Percentiles rank a stretch among this genome's conserved stretches.
phyloP scores from a whole-genome alignment of 805 yeast species.

The Torulaspora gathmanii region DNA sequence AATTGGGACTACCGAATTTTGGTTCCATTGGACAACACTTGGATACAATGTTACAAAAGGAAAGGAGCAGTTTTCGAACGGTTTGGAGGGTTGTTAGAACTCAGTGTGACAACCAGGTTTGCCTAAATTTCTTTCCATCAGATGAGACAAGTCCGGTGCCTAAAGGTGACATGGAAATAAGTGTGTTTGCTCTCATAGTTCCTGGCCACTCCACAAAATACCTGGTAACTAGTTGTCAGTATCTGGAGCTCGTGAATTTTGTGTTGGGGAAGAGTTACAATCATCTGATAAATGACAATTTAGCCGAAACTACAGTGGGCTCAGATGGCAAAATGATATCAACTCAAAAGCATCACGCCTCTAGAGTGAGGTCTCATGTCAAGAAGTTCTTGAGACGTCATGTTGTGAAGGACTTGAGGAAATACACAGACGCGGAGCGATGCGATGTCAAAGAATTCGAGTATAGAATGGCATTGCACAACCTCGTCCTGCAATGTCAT shows the following conservation, averaged over 20 bases:
- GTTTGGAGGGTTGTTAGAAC: slow-evolving; percentile 16
- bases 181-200: slow-evolving; percentile 12
- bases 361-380: slow-evolving; percentile 21
- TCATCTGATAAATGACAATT: slow-evolving; percentile 17
- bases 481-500: slow-evolving; percentile 11
- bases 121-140: slow-evolving; percentile 11
- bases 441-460: slow-evolving; percentile 9
- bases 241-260: slow-evolving; percentile 18
- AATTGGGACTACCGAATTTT: slow-evolving; percentile 10
- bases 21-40: slow-evolving; percentile 6
- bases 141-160: slow-evolving; percentile 11
- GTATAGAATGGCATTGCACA: slow-evolving; percentile 11
- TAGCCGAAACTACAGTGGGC: slow-evolving; percentile 20
- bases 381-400: slow-evolving; percentile 20
- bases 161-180: slow-evolving; percentile 10
- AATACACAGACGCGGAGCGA: slow-evolving; percentile 14
- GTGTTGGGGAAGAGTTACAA: slow-evolving; percentile 19
- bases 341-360: slow-evolving; percentile 21
- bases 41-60: slow-evolving; percentile 1
- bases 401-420: slow-evolving; percentile 17
- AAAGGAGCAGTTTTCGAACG: slow-evolving; percentile 14
- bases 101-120: slow-evolving; percentile 14
- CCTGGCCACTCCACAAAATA: slow-evolving; percentile 15
- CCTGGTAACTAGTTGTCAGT: slow-evolving; percentile 20
- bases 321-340: slow-evolving; percentile 23